A percentile compares a stretch with the other conserved stretches of the same genome.
Conservation (phyloP, 1,284 basidiomycete genomes). For the Vanrija humicola region DNA sequence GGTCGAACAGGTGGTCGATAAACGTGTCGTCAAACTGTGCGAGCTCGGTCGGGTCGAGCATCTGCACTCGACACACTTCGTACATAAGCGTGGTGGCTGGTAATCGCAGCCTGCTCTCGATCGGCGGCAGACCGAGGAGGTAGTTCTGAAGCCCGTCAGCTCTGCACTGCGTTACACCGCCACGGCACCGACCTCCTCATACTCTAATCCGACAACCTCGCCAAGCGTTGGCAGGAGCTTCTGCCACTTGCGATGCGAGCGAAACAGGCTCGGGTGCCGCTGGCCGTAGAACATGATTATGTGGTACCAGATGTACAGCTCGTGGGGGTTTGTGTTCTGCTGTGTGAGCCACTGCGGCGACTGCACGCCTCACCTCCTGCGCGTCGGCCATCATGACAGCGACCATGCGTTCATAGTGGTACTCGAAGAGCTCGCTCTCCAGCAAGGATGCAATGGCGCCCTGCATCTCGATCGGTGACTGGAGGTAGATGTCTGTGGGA, state of each 20-base stretch:
- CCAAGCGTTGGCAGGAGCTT: conserved; percentile 75
- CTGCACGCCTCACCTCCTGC: conserved; percentile 55
- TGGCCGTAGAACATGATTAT: conserved; percentile 72
- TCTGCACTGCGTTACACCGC: not conserved
- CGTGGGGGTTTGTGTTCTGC: conserved; percentile 83
- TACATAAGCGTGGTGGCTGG: conserved; percentile 75
- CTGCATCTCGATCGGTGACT: conserved; percentile 71
- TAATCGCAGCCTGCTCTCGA: conserved; percentile 71
- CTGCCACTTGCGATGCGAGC: conserved; percentile 74
- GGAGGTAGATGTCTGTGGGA: conserved; percentile 68
- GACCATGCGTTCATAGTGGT: conserved; percentile 84
- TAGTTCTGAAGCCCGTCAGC: conserved; percentile 25
- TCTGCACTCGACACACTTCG: conserved; percentile 85
- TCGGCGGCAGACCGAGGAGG: conserved; percentile 53
- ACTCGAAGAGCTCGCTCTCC: conserved; percentile 76
- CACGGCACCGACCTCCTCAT: conserved; percentile 39
- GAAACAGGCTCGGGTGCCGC: conserved; percentile 64
- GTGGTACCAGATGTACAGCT: conserved; percentile 73
- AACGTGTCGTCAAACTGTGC: conserved; percentile 72
- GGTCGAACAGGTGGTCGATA: conserved; percentile 84
- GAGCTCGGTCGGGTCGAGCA: conserved; percentile 67
- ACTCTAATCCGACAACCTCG: conserved; percentile 47
- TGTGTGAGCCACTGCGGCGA: not conserved
- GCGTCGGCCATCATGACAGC: conserved; percentile 66
- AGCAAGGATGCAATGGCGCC: conserved; percentile 71